phyloP scores from a whole-genome alignment of 2,329 filamentous ascomycete genomes.

The Xylaria digitata region DNA sequence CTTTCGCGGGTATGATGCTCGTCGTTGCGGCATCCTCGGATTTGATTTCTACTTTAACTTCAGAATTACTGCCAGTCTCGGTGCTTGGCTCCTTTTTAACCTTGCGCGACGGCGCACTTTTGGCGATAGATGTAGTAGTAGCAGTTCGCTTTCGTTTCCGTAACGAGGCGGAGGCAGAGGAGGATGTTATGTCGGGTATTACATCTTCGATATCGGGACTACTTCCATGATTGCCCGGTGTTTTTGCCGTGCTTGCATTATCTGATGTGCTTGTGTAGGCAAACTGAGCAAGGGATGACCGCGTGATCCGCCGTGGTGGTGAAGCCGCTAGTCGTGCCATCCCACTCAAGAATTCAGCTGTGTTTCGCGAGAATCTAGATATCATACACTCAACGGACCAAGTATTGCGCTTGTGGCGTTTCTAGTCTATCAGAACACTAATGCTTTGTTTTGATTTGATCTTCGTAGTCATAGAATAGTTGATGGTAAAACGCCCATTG shows the following conservation, averaged over 20 bases:
- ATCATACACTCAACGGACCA: background rate
- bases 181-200: slow-evolving; percentile 36
- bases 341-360: slow-evolving; percentile 21
- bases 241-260: slow-evolving; percentile 13
- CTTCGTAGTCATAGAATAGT: background rate
- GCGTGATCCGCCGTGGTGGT: slow-evolving; percentile 49
- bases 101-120: slow-evolving; percentile 32
- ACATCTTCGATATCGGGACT: slow-evolving; percentile 49
- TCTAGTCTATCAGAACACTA: too few relatives aligned
- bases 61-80: slow-evolving; percentile 23
- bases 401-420: background rate
- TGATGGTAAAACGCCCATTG: background rate
- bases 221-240: slow-evolving; percentile 29
- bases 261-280: slow-evolving; percentile 41
- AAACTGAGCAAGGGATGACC: slow-evolving; percentile 50
- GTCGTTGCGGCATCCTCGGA: slow-evolving; percentile 19
- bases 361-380: slow-evolving; percentile 19
- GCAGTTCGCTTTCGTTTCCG: slow-evolving; percentile 48
- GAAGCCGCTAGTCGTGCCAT: slow-evolving; percentile 42
- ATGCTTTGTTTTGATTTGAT: background rate
- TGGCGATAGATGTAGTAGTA: slow-evolving; percentile 14
- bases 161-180: slow-evolving; percentile 22
- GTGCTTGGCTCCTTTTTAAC: slow-evolving; percentile 34
- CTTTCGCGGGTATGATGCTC: background rate
- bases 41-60: slow-evolving; percentile 18